Conservation (phyloP, 106 monocot genomes). For the Acorus calamus region DNA sequence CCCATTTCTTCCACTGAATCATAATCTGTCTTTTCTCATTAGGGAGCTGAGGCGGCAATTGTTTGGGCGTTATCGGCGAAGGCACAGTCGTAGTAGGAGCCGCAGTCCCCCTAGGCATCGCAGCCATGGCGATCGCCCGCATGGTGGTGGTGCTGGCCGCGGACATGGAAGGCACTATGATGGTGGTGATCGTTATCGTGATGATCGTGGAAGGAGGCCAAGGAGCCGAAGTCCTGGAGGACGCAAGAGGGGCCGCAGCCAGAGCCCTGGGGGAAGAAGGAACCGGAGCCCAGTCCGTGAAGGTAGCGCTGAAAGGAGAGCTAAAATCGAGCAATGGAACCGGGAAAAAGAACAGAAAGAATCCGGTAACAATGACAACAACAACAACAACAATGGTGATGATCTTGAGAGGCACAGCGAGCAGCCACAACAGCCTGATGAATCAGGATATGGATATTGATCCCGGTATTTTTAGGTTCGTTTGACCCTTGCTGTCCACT, state of each 20-base stretch:
- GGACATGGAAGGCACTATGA: constrained; percentile 10
- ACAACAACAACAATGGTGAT: constrained; percentile 6
- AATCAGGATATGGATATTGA: constrained; percentile 1
- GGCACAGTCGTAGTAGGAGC: constrained; percentile 22
- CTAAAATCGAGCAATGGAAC: constrained; percentile 42
- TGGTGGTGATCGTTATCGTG: constrained; percentile 15
- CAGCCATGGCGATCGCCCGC: constrained; percentile 5
- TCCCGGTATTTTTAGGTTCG: neutral
- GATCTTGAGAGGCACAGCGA: constrained; percentile 8
- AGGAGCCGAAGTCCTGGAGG: constrained; percentile 22
- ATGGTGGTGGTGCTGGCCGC: neutral
- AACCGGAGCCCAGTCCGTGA: constrained; percentile 29
- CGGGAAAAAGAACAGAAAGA: constrained; percentile 24
- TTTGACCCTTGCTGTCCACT: constrained; percentile 6
- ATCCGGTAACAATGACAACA: neutral
- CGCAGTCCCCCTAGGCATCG: constrained; percentile 12
- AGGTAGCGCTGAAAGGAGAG: constrained; percentile 39
- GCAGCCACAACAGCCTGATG: constrained; percentile 1
- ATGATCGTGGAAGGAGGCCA: constrained; percentile 20
- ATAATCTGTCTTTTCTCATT: neutral
- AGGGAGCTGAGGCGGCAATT: constrained; percentile 29
- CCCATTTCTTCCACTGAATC: no score
- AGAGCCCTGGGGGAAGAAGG: constrained; percentile 26
- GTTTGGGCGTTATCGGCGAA: constrained; percentile 18
- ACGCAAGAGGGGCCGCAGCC: constrained; percentile 11